Base-by-base conservation (phyloP, 108 stramenopile species). In the Cyclotella baltica region DNA sequence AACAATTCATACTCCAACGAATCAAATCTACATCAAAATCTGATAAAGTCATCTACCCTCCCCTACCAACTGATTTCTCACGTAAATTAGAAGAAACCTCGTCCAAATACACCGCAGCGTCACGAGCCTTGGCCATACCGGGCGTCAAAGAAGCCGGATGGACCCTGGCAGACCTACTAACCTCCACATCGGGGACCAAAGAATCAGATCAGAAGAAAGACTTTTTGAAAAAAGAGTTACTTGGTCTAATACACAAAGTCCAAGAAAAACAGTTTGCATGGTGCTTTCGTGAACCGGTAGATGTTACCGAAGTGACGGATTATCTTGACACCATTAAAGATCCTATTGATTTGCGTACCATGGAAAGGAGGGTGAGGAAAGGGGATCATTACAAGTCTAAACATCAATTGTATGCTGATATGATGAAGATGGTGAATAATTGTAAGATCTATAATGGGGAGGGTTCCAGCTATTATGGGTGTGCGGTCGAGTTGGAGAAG, bases 251-350 rank as follows among this genome's bases (percentile, higher is more conserved):
- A 18, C 83, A 86, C 5, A 93, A 95, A 61, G 77, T 94, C 16
- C 87, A 93, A 73, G 96, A 95, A 46, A 95, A 98, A 64, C 92
- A 95, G 52, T 92, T 83, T 74, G 86, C 98, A 4, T 98, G 97
- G 97, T 94, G 95, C 19, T 98, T 98, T 68, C 89, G 90, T 15
- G 96, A 97, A 56, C 96, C 98, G 0, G 98, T 98, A 16, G 92
- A 97, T 81, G 87, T 78, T 4, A 81, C 59, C 38, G 94, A 92
- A 51, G 96, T 96, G 20, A 77, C 88, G 40, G 97, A 97, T 84
- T 98, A 98, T 83, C 67, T 91, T 43, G 87, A 91, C 9, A 83
- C 98, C 27, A 80, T 98, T 30, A 83, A 70, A 9, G 86, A 93
- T 38, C 98, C 98, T 11, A 97, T 98, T 47, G 98, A 98, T 88